Percentiles rank a stretch among this genome's conserved stretches.
phyloP scores from a whole-genome alignment of 2,329 filamentous ascomycete genomes.

The Beauveria varroae region DNA sequence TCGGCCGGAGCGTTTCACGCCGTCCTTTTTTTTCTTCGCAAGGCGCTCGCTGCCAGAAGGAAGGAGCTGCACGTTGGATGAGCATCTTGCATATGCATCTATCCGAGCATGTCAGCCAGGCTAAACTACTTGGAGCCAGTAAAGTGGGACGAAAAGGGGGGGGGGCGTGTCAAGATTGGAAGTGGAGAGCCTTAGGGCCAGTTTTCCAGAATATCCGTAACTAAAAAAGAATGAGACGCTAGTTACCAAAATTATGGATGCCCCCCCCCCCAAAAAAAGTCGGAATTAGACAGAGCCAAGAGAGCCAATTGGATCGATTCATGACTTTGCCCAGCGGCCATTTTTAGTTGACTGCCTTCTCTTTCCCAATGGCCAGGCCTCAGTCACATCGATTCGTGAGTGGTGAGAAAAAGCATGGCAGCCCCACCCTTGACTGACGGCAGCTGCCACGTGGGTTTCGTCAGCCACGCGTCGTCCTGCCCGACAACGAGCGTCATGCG shows the following conservation, averaged over 20 bases:
- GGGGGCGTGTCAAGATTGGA: background rate
- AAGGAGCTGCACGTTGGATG: background rate
- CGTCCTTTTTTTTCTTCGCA: too few relatives aligned
- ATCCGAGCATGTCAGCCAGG: slow-evolving; percentile 1
- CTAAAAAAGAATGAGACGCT: background rate
- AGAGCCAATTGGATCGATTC: background rate
- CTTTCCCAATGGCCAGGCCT: background rate
- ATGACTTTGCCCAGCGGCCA: background rate
- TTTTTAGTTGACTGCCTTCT: background rate
- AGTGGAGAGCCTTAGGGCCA: background rate
- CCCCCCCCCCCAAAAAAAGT: background rate
- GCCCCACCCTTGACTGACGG: background rate
- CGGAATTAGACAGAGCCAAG: too few relatives aligned
- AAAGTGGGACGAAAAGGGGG: background rate
- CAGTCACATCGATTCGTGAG: too few relatives aligned
- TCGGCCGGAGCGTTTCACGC: too few relatives aligned
- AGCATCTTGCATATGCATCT: slow-evolving; percentile 8
- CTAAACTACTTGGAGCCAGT: background rate
- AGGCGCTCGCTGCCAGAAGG: too few relatives aligned
- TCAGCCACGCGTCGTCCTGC: background rate
- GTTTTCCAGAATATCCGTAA: too few relatives aligned
- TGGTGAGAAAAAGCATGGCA: background rate
- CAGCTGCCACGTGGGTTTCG: slow-evolving; percentile 8
- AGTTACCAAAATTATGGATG: slow-evolving; percentile 1
- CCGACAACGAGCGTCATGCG: too few relatives aligned